Conservation (phyloP, 2,329 filamentous ascomycete species). For the Trichoderma harzianum region DNA sequence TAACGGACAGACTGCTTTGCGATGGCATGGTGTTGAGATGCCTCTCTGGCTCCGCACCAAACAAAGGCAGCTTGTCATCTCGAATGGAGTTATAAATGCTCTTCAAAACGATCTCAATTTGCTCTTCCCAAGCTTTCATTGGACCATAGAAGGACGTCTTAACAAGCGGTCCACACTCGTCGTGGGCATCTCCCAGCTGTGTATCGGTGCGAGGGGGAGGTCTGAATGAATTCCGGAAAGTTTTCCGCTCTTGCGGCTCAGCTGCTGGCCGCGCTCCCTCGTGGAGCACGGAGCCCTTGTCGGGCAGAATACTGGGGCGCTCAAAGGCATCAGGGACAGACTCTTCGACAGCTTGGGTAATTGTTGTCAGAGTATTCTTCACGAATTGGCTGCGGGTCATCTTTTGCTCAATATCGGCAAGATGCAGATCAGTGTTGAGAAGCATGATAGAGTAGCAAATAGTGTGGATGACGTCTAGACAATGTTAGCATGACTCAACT, state of each 20-base stretch:
- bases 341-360: conserved; percentile 72
- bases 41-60: conserved; percentile 60
- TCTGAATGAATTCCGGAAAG: conserved; percentile 49
- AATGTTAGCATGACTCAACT: conserved; percentile 29
- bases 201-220: conserved; percentile 47
- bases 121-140: conserved; percentile 78
- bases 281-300: conserved; percentile 34
- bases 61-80: conserved; percentile 79
- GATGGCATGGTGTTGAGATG: conserved; percentile 37
- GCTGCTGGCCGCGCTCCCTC: conserved; percentile 32
- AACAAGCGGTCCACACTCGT: conserved; percentile 72
- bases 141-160: conserved; percentile 72
- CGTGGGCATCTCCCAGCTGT: conserved; percentile 39
- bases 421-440: conserved; percentile 90
- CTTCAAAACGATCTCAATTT: conserved; percentile 87
- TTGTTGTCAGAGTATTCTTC: conserved; percentile 92
- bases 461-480: conserved; percentile 84
- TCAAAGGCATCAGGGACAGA: conserved; percentile 66
- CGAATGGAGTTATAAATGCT: conserved; percentile 89
- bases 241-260: conserved; percentile 39
- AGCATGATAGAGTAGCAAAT: conserved; percentile 95
- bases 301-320: conserved; percentile 53
- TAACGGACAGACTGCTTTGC: conserved; percentile 67
- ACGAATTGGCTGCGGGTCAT: conserved; percentile 96
- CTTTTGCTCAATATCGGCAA: conserved; percentile 92